These are phyloP conservation scores for Bipolaris victoriae DNA, from an alignment of 2,329 filamentous ascomycete species.

Conservation along the genomic window DNA sequence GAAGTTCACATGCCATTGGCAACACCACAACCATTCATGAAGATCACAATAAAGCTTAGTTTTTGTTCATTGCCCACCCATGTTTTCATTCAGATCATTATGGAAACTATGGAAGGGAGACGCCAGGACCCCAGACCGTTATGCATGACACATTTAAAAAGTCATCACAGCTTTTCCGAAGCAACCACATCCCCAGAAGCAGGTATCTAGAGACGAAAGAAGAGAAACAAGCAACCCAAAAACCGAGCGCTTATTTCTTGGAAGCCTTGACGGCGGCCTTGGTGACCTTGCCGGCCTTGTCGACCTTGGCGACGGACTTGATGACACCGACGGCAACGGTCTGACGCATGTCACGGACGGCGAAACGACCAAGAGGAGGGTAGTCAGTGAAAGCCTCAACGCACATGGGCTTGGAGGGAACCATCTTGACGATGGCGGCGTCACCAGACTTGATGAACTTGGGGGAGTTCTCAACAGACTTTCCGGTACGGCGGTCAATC, in stretches of 20 bases:
- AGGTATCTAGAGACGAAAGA: conserved; percentile 41
- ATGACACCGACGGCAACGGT: conserved; percentile 94
- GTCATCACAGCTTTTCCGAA: conserved; percentile 48
- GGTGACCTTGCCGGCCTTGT: conserved; percentile 60
- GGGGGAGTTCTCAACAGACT: conserved; percentile 87
- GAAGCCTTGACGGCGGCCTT: conserved; percentile 53
- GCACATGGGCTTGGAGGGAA: conserved; percentile 99
- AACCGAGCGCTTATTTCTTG: conserved; percentile 51
- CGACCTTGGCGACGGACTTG: conserved; percentile 65
- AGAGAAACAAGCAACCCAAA: conserved; percentile 42
- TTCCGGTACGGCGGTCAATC: conserved; percentile 99
- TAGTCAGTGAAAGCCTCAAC: conserved; percentile 99
- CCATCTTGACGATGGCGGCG: conserved; percentile 99
- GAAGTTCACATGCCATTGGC: neutral
- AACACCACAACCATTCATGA: neutral
- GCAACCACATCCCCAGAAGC: conserved; percentile 48
- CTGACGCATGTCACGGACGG: conserved; percentile 91
- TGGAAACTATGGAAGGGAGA: conserved; percentile 50
- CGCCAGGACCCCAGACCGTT: conserved; percentile 44
- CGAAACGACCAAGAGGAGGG: conserved; percentile 99
- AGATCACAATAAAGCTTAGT: neutral
- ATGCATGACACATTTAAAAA: conserved; percentile 47
- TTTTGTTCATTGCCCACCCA: conserved; percentile 35
- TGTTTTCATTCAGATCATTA: conserved; percentile 49
- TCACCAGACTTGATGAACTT: conserved; percentile 99